Percentiles rank a stretch among this genome's conserved stretches.
phyloP scores from a whole-genome alignment of 805 yeast species.

The Komagataella ulmi region DNA sequence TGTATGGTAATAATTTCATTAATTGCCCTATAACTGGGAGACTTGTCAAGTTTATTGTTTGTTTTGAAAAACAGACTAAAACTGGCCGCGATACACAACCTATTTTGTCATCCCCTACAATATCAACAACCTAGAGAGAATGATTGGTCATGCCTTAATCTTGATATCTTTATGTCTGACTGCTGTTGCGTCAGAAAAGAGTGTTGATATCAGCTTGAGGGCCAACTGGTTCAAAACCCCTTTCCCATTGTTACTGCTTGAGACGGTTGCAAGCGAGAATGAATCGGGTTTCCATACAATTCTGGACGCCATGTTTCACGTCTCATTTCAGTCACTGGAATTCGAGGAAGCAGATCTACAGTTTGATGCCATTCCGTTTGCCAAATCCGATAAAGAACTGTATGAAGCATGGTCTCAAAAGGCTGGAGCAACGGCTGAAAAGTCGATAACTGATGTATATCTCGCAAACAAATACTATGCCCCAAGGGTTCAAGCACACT shows the following conservation, averaged over 20 bases:
- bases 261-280: constrained; percentile 22
- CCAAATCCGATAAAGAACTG: constrained; percentile 12
- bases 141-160: neutral
- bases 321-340: constrained; percentile 5
- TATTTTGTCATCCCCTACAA: too few relatives aligned
- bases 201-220: constrained; percentile 17
- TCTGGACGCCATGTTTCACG: constrained; percentile 14
- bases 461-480: constrained; percentile 34
- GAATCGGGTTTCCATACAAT: constrained; percentile 23
- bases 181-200: constrained; percentile 4
- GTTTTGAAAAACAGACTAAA: too few relatives aligned
- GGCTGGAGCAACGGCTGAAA: constrained; percentile 4
- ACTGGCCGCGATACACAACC: too few relatives aligned
- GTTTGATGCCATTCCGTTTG: constrained; percentile 1
- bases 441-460: constrained; percentile 23
- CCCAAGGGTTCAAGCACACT: constrained; percentile 58
- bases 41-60: too few relatives aligned
- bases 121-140: neutral
- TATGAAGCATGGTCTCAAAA: constrained; percentile 11
- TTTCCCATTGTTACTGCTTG: constrained; percentile 21
- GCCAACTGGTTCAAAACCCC: constrained; percentile 28
- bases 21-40: too few relatives aligned
- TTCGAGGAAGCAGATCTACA: constrained; percentile 17
- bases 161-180: neutral
- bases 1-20: neutral